Evolutionary conservation across 495 filamentous ascomycete species (phyloP), one percentile per base, ranked within the genome.

Genomic region (Clavariopsis aquatica): DNA sequence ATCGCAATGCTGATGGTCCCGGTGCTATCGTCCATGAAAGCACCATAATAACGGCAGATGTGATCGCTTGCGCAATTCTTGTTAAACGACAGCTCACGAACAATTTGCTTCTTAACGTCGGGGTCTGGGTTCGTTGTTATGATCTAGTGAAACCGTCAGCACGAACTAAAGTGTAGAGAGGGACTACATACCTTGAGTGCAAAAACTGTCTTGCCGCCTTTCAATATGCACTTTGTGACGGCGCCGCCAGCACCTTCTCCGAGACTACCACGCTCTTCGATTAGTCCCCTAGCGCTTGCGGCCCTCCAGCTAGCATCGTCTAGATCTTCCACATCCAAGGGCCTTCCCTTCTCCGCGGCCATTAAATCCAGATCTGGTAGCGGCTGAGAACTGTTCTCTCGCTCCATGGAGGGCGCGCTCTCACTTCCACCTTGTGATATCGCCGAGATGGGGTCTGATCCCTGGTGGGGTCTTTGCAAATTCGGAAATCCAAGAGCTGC

Each of bases 91-190:
- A 98, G 82, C 75, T 98, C 94, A 60, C 94, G 90, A 65, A 96
- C 82, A 62, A 98, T 98, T 75, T 98, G 94, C 74, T 94, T 96
- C 80, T 96, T 96, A 53, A 98, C 91, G 73, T 96, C 93, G 22
- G 93, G 93, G 66, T 97, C 94, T 1, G 94, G 94, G 73, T 98
- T 94, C 46, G 94, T 96, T 3, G 95, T 98, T 71, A 98, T 98
- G 67, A 98, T 88, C 94, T 98, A 20, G 20, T 27, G 4, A 7
- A 22, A 1, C 12, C 38, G 54, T 72, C 34, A 69, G 57, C 9
- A 52, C 23, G 31, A 24, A 72, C 27, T 22, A 60, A 36, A 20
- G 34, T n/a, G 36, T n/a, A 34, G 23, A 49, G 31, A 9, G 24
- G 23, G 22, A 15, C 19, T 41, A 47, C 82, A 65, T 78, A 96